Evolutionary conservation across 139 green algal genomes (phyloP).

Genomic region (Astrephomene gubernaculifera): DNA sequence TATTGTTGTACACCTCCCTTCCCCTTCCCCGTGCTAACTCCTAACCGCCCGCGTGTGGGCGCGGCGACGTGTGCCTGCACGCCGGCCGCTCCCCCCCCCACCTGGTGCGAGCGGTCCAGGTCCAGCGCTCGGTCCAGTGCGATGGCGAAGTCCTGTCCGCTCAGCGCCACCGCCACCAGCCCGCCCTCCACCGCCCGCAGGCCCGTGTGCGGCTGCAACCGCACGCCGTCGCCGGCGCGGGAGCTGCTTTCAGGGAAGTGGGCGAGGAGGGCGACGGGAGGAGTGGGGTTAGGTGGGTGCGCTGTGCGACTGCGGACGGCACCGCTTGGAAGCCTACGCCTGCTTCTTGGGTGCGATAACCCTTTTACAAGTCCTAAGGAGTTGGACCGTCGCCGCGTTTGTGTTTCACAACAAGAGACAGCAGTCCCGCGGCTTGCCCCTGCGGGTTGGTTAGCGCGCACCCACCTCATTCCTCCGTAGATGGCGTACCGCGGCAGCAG

Average conservation of each 20-base stretch:
- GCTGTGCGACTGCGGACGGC: too few species aligned
- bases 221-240: background rate
- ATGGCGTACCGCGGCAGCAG: conserved; percentile 69
- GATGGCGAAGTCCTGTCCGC: conserved; percentile 69
- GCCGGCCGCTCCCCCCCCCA: conserved; percentile 7
- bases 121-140: conserved; percentile 57
- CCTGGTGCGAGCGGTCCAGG: conserved; percentile 76
- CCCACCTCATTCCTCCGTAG: conserved; percentile 68
- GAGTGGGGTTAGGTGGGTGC: too few species aligned
- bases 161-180: conserved; percentile 62
- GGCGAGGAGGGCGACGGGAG: too few species aligned
- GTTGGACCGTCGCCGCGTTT: too few species aligned
- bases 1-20: background rate
- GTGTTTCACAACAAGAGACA: too few species aligned
- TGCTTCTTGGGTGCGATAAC: background rate
- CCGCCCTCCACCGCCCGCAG: conserved; percentile 64
- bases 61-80: too few species aligned
- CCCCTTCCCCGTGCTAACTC: background rate
- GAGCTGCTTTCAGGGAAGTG: background rate
- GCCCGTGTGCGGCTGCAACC: conserved; percentile 36
- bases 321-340: too few species aligned
- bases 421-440: too few species aligned
- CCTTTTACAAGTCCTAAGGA: too few species aligned
- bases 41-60: too few species aligned
- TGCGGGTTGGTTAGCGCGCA: too few species aligned